phyloP scores from a whole-genome alignment of 805 yeast species.

The Zygosaccharomyces kombuchaensis region DNA sequence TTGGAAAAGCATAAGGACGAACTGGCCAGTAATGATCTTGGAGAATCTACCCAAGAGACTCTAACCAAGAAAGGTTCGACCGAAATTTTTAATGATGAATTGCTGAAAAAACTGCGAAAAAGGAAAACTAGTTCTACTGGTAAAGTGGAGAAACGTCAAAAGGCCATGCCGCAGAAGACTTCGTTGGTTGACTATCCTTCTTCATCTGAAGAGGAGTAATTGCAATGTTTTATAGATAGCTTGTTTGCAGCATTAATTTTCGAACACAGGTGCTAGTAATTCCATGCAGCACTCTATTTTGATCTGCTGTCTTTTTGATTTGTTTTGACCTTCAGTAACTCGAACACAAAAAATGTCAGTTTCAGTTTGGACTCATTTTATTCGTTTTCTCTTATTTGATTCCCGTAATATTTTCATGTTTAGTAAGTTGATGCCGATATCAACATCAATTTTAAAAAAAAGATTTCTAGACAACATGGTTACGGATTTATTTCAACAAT shows the following conservation, averaged over 20 bases:
- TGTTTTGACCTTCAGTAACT: no score
- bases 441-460: no score
- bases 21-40: not conserved
- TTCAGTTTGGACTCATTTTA: no score
- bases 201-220: slow-evolving; percentile 11
- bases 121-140: slow-evolving; percentile 5
- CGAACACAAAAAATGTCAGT: no score
- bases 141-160: not conserved
- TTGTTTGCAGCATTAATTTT: not conserved
- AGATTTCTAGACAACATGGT: no score
- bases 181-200: slow-evolving; percentile 13
- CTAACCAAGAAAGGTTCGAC: not conserved
- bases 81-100: slow-evolving; percentile 6
- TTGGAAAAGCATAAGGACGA: slow-evolving; percentile 12
- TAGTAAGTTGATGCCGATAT: no score
- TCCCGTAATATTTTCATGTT: no score
- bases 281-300: no score
- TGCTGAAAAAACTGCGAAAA: slow-evolving; percentile 11
- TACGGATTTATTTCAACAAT: no score
- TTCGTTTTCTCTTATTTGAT: no score
- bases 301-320: no score
- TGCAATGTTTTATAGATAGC: not conserved
- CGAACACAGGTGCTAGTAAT: no score
- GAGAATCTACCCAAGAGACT: not conserved
- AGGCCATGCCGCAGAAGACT: not conserved